These are phyloP conservation scores for Phyllosticta citribraziliensis DNA, from an alignment of 2,329 filamentous ascomycete species.

Conservation along the genomic window DNA sequence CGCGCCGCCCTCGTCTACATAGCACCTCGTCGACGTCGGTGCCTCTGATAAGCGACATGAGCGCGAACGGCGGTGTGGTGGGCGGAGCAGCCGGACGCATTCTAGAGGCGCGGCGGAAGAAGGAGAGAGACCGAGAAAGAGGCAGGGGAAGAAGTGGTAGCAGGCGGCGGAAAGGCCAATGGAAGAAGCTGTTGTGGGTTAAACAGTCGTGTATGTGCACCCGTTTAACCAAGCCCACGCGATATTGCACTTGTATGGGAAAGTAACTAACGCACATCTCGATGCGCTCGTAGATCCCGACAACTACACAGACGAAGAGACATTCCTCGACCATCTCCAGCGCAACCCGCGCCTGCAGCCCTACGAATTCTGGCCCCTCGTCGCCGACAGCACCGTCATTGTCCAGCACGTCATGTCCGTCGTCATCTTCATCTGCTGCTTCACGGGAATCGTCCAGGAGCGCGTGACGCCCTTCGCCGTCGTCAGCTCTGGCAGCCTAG, in stretches of 20 bases:
- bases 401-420: conserved; percentile 95
- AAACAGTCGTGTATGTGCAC: conserved; percentile 71
- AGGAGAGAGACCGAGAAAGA: conserved; percentile 28
- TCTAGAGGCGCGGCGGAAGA: conserved; percentile 30
- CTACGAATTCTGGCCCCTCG: conserved; percentile 96
- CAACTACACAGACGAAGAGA: conserved; percentile 95
- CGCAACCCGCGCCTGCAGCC: conserved; percentile 86
- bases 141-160: conserved; percentile 53
- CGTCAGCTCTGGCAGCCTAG: conserved; percentile 72
- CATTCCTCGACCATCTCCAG: conserved; percentile 92
- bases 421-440: conserved; percentile 88
- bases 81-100: conserved; percentile 19
- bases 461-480: conserved; percentile 84
- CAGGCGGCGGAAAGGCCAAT: conserved; percentile 60
- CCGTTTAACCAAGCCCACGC: neutral
- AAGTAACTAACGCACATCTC: neutral
- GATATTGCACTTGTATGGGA: neutral
- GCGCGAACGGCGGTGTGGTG: neutral
- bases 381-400: conserved; percentile 90
- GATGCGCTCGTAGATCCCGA: conserved; percentile 60
- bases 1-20: conserved; percentile 33
- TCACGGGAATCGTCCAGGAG: conserved; percentile 79
- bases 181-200: conserved; percentile 97
- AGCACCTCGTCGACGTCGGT: conserved; percentile 12
- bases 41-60: neutral